Evolutionary conservation across 2,329 filamentous ascomycete species (phyloP).

Genomic region (Colletotrichum falcatum): DNA sequence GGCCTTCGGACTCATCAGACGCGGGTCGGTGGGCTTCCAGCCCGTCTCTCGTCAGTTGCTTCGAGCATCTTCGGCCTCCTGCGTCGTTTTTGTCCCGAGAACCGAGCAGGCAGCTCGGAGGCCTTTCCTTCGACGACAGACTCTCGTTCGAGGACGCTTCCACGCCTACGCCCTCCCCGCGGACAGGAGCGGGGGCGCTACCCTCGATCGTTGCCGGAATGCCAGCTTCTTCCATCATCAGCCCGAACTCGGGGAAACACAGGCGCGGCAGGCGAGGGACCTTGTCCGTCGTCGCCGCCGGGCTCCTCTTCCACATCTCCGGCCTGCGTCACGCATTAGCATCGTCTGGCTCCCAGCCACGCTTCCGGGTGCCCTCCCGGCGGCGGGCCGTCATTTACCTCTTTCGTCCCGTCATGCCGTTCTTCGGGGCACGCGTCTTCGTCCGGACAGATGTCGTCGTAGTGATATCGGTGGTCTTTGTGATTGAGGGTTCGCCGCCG

Average conservation of each 20-base stretch:
- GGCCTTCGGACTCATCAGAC: not conserved
- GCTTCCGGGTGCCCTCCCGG: not conserved
- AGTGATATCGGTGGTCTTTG: not conserved
- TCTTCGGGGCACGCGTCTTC: not conserved
- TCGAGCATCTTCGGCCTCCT: not conserved
- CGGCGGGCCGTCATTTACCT: not conserved
- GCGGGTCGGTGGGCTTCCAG: not conserved
- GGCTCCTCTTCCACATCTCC: not conserved
- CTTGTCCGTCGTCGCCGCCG: not conserved
- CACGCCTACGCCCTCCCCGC: not conserved
- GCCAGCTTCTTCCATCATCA: not conserved
- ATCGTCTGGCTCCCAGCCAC: not conserved
- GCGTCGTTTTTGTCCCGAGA: not conserved
- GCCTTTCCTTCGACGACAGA: not conserved
- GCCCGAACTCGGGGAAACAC: not conserved
- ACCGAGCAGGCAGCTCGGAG: not conserved
- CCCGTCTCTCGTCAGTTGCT: not conserved
- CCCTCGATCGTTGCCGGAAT: not conserved
- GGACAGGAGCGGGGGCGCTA: no score
- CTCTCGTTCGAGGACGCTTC: not conserved
- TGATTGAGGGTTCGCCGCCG: not conserved
- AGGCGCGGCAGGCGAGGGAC: constrained; percentile 1
- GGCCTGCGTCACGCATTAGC: constrained; percentile 2
- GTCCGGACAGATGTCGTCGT: not conserved
- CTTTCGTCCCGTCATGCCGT: not conserved